A percentile compares a stretch with the other conserved stretches of the same genome.
Evolutionary conservation across 331 rosid genomes (phyloP).

Genomic region (Stylosanthes scabra): DNA sequence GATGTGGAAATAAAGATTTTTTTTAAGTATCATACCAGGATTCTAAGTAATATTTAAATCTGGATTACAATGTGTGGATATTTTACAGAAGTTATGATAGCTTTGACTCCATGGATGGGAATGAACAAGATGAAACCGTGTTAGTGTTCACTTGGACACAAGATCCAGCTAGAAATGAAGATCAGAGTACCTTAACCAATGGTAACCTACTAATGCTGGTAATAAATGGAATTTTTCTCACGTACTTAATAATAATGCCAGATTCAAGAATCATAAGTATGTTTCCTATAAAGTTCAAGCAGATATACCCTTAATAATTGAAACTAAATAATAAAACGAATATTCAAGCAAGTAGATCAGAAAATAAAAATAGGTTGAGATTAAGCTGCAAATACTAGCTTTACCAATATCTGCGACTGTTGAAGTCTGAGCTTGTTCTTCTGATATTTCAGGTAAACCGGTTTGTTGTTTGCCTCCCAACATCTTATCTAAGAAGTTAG

Average conservation of each 20-base stretch:
- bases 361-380: neutral
- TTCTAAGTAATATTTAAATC: neutral
- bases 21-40: neutral
- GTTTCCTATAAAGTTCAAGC: neutral
- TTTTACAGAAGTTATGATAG: neutral
- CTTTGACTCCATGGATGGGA: neutral
- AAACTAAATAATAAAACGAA: slow-evolving; percentile 1
- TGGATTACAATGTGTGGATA: neutral
- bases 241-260: neutral
- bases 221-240: neutral
- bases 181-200: slow-evolving; percentile 1
- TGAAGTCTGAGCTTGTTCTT: neutral
- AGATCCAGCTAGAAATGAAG: neutral
- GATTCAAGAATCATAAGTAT: neutral
- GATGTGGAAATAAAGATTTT: neutral
- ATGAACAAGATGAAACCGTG: slow-evolving; percentile 13
- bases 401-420: slow-evolving; percentile 22
- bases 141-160: slow-evolving; percentile 7
- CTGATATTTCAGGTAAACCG: slow-evolving; percentile 2
- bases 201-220: slow-evolving; percentile 22
- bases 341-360: neutral
- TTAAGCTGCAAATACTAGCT: slow-evolving; percentile 6
- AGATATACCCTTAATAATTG: neutral
- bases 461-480: slow-evolving; percentile 21
- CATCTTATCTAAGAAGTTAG: slow-evolving; percentile 37